phyloP scores from a whole-genome alignment of 805 yeast species.

The Ogataea pignaliae region DNA sequence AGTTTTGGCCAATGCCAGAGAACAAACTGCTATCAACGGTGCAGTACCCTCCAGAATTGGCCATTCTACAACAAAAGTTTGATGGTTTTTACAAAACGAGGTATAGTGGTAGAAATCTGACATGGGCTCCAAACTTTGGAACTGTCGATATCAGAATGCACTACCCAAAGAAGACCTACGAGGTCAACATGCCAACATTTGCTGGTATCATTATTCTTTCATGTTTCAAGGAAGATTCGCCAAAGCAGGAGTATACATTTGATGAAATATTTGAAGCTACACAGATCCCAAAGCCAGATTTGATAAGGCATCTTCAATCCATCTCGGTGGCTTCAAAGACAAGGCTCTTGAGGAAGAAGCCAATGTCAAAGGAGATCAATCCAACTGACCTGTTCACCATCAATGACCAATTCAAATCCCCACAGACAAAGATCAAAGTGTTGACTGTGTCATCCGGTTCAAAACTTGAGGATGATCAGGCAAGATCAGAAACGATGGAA shows the following conservation, averaged over 20 bases:
- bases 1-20: constrained; percentile 63
- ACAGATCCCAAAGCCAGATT: constrained; percentile 66
- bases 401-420: constrained; percentile 65
- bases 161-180: constrained; percentile 67
- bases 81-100: constrained; percentile 46
- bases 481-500: constrained; percentile 49
- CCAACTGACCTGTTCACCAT: constrained; percentile 60
- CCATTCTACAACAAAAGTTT: constrained; percentile 39
- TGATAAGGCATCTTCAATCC: constrained; percentile 74
- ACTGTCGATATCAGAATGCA: constrained; percentile 73
- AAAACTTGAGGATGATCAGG: constrained; percentile 49
- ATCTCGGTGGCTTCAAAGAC: constrained; percentile 80
- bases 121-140: constrained; percentile 84
- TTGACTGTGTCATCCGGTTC: constrained; percentile 54
- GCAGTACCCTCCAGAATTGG: constrained; percentile 41
- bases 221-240: constrained; percentile 56
- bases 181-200: constrained; percentile 73
- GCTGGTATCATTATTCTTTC: constrained; percentile 69
- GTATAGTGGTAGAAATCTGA: constrained; percentile 54
- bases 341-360: constrained; percentile 66
- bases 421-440: constrained; percentile 67
- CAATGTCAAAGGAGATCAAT: constrained; percentile 69
- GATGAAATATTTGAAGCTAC: constrained; percentile 63
- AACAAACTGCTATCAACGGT: constrained; percentile 32
- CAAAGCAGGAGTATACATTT: constrained; percentile 44